These are phyloP conservation scores for Ogataea glucozyma DNA, from an alignment of 805 yeast species.

Conservation along the genomic window DNA sequence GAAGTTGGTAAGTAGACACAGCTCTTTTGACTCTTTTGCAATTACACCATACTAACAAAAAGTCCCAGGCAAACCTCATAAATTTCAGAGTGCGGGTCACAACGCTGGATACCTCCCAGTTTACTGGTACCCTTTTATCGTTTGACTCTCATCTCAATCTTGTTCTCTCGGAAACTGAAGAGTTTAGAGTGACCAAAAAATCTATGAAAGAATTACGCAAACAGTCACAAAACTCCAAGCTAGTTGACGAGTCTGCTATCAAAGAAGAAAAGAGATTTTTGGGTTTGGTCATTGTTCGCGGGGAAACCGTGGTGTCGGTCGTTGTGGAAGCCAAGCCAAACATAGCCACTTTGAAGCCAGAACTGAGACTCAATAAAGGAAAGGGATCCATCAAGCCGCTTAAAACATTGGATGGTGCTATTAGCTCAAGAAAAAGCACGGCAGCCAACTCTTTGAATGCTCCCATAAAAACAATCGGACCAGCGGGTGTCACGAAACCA, in stretches of 20 bases:
- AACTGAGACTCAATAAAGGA: conserved; percentile 33
- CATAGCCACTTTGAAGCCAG: conserved; percentile 33
- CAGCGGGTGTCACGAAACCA: conserved; percentile 25
- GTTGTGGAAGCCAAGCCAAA: conserved; percentile 66
- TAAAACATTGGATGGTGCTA: conserved; percentile 22
- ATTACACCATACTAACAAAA: conserved; percentile 16
- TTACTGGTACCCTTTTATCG: conserved; percentile 79
- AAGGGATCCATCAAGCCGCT: conserved; percentile 36
- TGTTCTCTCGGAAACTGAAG: conserved; percentile 82
- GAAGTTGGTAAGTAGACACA: conserved; percentile 39
- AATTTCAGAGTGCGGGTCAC: conserved; percentile 72
- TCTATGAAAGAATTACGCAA: conserved; percentile 35
- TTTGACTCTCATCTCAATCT: conserved; percentile 89
- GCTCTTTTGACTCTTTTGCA: no score
- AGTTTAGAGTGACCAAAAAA: conserved; percentile 71
- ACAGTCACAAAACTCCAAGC: conserved; percentile 12
- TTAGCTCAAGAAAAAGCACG: background rate
- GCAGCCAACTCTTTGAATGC: conserved; percentile 14
- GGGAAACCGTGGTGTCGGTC: conserved; percentile 79
- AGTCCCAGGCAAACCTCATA: conserved; percentile 57
- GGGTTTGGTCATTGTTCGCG: conserved; percentile 83
- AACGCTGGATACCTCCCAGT: conserved; percentile 74
- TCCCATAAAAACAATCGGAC: conserved; percentile 21
- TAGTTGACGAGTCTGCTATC: conserved; percentile 38
- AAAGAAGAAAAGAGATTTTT: conserved; percentile 71